Percentiles rank a stretch among this genome's conserved stretches.
Evolutionary conservation across 768 basidiomycete species (phyloP).

Genomic region (Tubosaeta sp.): DNA sequence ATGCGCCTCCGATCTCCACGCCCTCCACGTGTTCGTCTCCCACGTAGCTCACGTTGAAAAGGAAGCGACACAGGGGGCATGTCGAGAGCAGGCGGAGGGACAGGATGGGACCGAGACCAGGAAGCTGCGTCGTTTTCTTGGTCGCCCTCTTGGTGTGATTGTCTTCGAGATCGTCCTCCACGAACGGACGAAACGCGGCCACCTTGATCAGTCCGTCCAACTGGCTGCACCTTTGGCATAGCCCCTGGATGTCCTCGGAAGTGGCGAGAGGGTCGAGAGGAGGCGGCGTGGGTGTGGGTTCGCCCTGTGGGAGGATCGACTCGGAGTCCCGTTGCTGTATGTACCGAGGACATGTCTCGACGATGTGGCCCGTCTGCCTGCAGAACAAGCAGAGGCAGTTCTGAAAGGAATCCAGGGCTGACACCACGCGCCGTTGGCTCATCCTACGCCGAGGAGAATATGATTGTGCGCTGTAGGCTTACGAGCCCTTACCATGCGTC

Average conservation of each 20-base stretch:
- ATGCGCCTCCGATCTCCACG: neutral
- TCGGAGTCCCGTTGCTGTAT: neutral
- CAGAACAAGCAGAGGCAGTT: constrained; percentile 12
- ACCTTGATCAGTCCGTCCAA: neutral
- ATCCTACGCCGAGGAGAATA: neutral
- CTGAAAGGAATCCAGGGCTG: neutral
- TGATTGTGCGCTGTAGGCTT: neutral
- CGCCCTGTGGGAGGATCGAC: neutral
- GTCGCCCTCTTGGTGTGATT: neutral
- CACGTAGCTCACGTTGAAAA: constrained; percentile 8
- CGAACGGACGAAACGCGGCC: neutral
- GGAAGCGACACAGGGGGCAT: constrained; percentile 10
- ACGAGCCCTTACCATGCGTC: neutral
- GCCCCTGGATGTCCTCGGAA: neutral
- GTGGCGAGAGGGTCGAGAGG: neutral
- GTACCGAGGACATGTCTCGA: neutral
- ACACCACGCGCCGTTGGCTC: neutral
- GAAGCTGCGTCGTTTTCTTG: constrained; percentile 2
- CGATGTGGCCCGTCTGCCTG: constrained; percentile 7
- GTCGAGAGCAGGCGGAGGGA: constrained; percentile 7
- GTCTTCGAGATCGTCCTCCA: neutral
- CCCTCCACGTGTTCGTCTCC: neutral
- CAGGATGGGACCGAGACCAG: neutral
- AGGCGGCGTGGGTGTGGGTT: neutral
- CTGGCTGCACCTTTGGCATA: constrained; percentile 5